These are phyloP conservation scores for Suillus subaureus DNA, from an alignment of 768 basidiomycete genomes.

Conservation along the genomic window DNA sequence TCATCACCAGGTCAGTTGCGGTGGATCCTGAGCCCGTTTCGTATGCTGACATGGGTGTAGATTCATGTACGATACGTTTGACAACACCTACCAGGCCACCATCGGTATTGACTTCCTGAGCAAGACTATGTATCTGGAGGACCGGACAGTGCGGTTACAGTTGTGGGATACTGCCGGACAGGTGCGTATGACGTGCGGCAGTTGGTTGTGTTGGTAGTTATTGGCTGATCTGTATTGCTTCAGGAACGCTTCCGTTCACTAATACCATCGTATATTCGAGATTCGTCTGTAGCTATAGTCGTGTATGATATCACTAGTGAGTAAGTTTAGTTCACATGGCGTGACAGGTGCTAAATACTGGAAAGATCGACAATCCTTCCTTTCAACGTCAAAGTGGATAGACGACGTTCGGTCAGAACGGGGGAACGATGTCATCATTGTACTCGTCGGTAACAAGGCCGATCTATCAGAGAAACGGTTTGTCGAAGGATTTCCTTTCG, in stretches of 20 bases:
- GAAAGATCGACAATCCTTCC: conserved; percentile 93
- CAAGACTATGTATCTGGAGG: conserved; percentile 99
- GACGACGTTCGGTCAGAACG: conserved; percentile 98
- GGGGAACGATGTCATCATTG: conserved; percentile 97
- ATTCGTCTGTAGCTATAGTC: conserved; percentile 98
- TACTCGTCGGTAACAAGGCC: conserved; percentile 98
- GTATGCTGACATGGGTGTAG: conserved; percentile 38
- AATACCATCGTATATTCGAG: conserved; percentile 98
- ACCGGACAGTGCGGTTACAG: conserved; percentile 95
- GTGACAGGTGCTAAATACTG: conserved; percentile 9
- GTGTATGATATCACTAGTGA: conserved; percentile 98
- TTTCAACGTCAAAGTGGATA: conserved; percentile 99
- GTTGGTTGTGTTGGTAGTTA: neutral
- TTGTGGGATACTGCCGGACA: conserved; percentile 99
- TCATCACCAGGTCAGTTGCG: conserved; percentile 83
- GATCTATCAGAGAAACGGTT: conserved; percentile 98
- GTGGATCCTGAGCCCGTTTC: conserved; percentile 1
- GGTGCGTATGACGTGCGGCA: conserved; percentile 41
- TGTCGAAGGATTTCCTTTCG: conserved; percentile 27
- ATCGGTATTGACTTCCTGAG: conserved; percentile 99
- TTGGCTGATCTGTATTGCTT: conserved; percentile 10
- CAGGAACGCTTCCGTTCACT: conserved; percentile 97
- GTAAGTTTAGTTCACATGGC: conserved; percentile 31
- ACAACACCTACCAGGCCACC: conserved; percentile 98
- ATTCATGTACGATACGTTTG: conserved; percentile 99